Conservation (phyloP, 2,329 filamentous ascomycete species). For the Hypoxylon sp. region DNA sequence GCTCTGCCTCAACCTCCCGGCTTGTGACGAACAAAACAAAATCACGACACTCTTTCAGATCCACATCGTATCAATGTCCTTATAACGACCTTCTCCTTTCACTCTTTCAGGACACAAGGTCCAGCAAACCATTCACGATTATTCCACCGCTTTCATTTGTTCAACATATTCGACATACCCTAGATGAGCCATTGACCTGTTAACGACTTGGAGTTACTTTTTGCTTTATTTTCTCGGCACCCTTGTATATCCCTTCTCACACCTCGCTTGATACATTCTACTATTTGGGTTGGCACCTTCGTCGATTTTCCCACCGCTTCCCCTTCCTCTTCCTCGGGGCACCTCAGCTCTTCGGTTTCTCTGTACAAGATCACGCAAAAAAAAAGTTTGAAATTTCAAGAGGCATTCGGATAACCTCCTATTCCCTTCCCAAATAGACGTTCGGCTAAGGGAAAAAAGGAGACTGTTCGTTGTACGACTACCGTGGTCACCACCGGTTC, state of each 20-base stretch:
- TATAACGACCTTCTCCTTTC: slow-evolving; percentile 56
- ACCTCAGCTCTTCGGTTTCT: slow-evolving; percentile 35
- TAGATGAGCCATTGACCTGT: slow-evolving; percentile 60
- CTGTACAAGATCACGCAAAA: slow-evolving; percentile 45
- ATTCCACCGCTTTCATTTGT: slow-evolving; percentile 53
- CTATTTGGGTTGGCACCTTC: slow-evolving; percentile 39
- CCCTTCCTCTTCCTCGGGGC: slow-evolving; percentile 19
- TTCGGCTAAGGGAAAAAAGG: slow-evolving; percentile 39
- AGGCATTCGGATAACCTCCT: slow-evolving; percentile 42
- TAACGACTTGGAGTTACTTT: slow-evolving; percentile 58
- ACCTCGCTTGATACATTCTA: slow-evolving; percentile 28
- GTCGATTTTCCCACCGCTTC: slow-evolving; percentile 28
- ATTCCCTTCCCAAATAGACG: slow-evolving; percentile 47
- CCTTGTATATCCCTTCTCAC: slow-evolving; percentile 51
- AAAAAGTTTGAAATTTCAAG: slow-evolving; percentile 45
- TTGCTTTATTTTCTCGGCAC: slow-evolving; percentile 47
- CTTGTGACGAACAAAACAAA: slow-evolving; percentile 41
- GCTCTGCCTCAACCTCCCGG: slow-evolving; percentile 29
- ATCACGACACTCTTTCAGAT: slow-evolving; percentile 48
- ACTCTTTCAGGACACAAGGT: slow-evolving; percentile 50
- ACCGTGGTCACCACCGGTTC: slow-evolving; percentile 43
- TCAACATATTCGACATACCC: slow-evolving; percentile 53
- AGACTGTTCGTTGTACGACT: slow-evolving; percentile 46
- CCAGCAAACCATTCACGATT: slow-evolving; percentile 49
- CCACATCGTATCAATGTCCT: slow-evolving; percentile 56